Evolutionary conservation across 768 basidiomycete genomes (phyloP), one percentile per base, ranked within the genome.

Genomic region (Xerocomus potaroensis): DNA sequence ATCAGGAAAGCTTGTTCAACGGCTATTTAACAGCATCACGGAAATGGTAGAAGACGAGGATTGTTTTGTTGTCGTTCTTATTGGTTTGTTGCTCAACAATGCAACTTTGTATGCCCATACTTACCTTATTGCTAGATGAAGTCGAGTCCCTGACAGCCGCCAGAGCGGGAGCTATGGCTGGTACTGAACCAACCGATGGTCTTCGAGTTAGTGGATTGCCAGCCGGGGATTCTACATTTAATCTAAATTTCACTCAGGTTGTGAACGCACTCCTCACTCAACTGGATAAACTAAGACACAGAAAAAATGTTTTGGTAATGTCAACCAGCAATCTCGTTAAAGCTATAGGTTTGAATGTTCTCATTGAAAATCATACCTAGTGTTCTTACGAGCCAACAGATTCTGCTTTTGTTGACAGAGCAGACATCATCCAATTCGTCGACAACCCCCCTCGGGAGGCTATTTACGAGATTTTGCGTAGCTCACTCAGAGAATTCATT

Each of bases 201-300:
- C 65, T 99, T 24, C 73, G 95, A 43, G 94, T 92, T 58, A 41
- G 81, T 49, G 19, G n/a, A 11, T n/a, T 27, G 5, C 35, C 18
- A 16, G 18, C 6, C 16, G 19, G 4, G 29, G 32, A 32, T 19
- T 23, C 40, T 6, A 33, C n/a, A 12, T 24, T 5, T 46, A 16
- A 48, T 21, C 18, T 27, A 19, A n/a, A 41, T 19, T 39, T n/a
- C 23, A 46, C 39, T 7, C 59, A 97, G 93, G 95, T 98, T 15
- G 96, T 99, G 35, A 98, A 98, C 64, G 96, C 96, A 0, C 79
- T 99, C 3, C 74, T 99, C 8, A 98, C 96, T 0, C 95, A 98
- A 69, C 77, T 99, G 7, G 96, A 99, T 72, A 96, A 93, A 65
- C 73, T 99, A 15, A 91, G 88, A 62, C 86, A 91, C 54, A 79